Evolutionary conservation across 805 yeast genomes (phyloP).

Genomic region (Maudiozyma barnettii): DNA sequence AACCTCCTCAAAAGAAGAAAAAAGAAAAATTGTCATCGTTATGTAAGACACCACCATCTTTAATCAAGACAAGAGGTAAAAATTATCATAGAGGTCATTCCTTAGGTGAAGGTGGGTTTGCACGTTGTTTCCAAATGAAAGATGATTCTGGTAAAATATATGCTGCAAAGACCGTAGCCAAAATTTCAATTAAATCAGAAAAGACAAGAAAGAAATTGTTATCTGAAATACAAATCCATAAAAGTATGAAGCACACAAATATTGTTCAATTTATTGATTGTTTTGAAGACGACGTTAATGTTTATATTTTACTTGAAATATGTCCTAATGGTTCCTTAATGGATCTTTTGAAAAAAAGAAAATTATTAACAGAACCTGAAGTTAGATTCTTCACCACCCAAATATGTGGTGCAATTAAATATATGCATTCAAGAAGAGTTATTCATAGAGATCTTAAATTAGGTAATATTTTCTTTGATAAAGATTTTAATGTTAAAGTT

Average conservation of each 20-base stretch:
- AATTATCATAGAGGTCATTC: conserved; percentile 86
- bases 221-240: conserved; percentile 92
- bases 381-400: conserved; percentile 85
- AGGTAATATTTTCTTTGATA: conserved; percentile 92
- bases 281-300: conserved; percentile 92
- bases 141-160: conserved; percentile 77
- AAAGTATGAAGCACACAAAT: conserved; percentile 78
- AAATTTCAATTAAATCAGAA: conserved; percentile 82
- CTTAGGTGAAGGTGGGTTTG: conserved; percentile 97
- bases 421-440: conserved; percentile 84
- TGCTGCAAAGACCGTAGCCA: conserved; percentile 98
- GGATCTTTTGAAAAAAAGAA: conserved; percentile 83
- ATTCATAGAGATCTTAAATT: conserved; percentile 93
- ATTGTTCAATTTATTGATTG: conserved; percentile 91
- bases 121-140: conserved; percentile 94
- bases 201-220: conserved; percentile 76
- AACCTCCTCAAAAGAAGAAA: conserved; percentile 46
- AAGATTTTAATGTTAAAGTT: conserved; percentile 85
- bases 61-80: conserved; percentile 82
- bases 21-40: conserved; percentile 83
- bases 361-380: conserved; percentile 82
- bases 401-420: conserved; percentile 86
- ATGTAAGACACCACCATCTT: conserved; percentile 94
- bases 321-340: conserved; percentile 91
- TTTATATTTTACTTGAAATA: conserved; percentile 84